Percentiles rank a stretch among this genome's conserved stretches.
phyloP scores from a whole-genome alignment of 345 rosid genomes.

The Lumnitzera littorea region DNA sequence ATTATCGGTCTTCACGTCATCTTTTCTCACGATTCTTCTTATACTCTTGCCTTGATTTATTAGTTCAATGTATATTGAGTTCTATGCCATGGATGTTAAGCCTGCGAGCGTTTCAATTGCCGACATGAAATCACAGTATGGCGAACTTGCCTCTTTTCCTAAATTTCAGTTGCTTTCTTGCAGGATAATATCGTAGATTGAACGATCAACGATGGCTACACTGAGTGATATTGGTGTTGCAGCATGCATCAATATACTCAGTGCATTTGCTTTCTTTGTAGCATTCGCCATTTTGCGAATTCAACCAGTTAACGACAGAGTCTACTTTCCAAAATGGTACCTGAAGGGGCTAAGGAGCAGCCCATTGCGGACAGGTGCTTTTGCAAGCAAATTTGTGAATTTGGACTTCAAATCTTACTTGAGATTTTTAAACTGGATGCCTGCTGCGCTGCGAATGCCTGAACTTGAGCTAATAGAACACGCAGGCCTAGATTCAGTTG shows the following conservation, averaged over 20 bases:
- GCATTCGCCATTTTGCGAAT: constrained; percentile 75
- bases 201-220: constrained; percentile 54
- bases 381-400: constrained; percentile 66
- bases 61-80: no score
- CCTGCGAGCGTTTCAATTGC: no score
- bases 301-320: constrained; percentile 89
- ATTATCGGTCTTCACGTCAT: no score
- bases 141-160: no score
- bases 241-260: constrained; percentile 73
- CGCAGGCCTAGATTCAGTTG: constrained; percentile 86
- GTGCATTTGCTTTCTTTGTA: constrained; percentile 64
- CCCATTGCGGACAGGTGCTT: constrained; percentile 42
- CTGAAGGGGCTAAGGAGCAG: constrained; percentile 72
- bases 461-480: constrained; percentile 88
- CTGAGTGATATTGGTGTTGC: constrained; percentile 73
- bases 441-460: constrained; percentile 83
- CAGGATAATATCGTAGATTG: not conserved
- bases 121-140: no score
- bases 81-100: no score
- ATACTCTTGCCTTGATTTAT: no score
- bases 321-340: constrained; percentile 94
- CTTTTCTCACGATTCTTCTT: no score
- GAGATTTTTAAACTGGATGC: constrained; percentile 87
- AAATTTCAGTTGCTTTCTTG: not conserved
- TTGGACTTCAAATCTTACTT: constrained; percentile 64